These are phyloP conservation scores for Artemisia tridentata DNA, from an alignment of 129 eudicot genomes.

Conservation along the genomic window DNA sequence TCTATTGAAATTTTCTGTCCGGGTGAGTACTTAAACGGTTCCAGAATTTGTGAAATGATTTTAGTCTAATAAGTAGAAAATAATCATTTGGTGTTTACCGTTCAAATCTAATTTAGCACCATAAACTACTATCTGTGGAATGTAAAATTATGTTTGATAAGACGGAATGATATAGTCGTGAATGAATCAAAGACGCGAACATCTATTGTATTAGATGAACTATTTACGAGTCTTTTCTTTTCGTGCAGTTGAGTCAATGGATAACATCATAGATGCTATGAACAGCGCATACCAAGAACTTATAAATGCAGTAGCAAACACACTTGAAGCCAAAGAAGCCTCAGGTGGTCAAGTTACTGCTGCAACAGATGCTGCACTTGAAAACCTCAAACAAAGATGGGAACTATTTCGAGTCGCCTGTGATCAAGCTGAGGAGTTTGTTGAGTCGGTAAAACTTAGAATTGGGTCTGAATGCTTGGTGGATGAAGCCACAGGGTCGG, in stretches of 20 bases:
- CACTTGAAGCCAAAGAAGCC: constrained; percentile 62
- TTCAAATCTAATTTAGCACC: too few relatives aligned
- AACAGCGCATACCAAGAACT: constrained; percentile 73
- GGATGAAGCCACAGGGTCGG: constrained; percentile 88
- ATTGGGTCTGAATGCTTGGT: constrained; percentile 89
- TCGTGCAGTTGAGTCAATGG: constrained; percentile 46
- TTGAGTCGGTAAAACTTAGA: constrained; percentile 82
- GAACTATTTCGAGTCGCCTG: constrained; percentile 84
- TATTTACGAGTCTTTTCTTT: too few relatives aligned
- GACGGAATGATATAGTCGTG: too few relatives aligned
- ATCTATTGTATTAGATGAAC: too few relatives aligned
- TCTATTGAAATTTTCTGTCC: too few relatives aligned
- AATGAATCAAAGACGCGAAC: too few relatives aligned
- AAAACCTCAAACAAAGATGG: constrained; percentile 82
- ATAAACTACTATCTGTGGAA: too few relatives aligned
- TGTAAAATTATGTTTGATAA: too few relatives aligned
- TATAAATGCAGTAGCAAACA: constrained; percentile 55
- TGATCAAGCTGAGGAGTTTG: constrained; percentile 93
- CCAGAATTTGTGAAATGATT: too few relatives aligned
- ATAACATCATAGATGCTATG: constrained; percentile 69
- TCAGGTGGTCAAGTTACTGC: constrained; percentile 61
- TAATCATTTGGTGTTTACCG: too few relatives aligned
- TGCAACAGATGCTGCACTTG: constrained; percentile 76
- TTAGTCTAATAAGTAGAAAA: too few relatives aligned
- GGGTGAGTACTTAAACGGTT: too few relatives aligned